Conservation (phyloP, 345 rosid species). For the Syzygium grande region DNA sequence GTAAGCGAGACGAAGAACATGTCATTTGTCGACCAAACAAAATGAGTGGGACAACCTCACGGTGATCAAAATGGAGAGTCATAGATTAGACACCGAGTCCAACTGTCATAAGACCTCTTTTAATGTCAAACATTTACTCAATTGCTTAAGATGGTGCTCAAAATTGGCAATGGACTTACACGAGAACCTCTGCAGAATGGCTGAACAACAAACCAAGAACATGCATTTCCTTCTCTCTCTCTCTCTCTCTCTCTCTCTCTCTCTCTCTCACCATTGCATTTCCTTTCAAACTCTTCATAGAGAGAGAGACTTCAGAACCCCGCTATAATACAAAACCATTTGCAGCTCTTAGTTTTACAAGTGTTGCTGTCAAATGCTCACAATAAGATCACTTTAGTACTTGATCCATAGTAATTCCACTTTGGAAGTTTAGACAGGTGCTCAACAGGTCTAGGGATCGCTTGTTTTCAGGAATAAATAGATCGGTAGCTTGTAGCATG, state of each 20-base stretch:
- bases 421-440: background rate
- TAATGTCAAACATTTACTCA: background rate
- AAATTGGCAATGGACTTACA: slow-evolving; percentile 16
- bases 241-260: no score
- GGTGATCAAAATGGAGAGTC: background rate
- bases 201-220: slow-evolving; percentile 6
- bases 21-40: background rate
- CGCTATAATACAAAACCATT: no score
- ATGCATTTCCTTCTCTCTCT: no score
- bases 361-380: no score
- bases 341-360: no score
- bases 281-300: no score
- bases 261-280: no score
- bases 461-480: background rate
- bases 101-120: background rate
- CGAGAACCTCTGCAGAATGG: slow-evolving; percentile 14
- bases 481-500: background rate
- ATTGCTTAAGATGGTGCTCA: background rate
- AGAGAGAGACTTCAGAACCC: no score
- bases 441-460: background rate
- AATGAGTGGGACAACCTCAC: background rate
- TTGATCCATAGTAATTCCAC: background rate
- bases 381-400: no score
- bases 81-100: background rate
- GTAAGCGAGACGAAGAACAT: background rate